phyloP scores from a whole-genome alignment of 345 rosid species.

The Microthlaspi erraticum region DNA sequence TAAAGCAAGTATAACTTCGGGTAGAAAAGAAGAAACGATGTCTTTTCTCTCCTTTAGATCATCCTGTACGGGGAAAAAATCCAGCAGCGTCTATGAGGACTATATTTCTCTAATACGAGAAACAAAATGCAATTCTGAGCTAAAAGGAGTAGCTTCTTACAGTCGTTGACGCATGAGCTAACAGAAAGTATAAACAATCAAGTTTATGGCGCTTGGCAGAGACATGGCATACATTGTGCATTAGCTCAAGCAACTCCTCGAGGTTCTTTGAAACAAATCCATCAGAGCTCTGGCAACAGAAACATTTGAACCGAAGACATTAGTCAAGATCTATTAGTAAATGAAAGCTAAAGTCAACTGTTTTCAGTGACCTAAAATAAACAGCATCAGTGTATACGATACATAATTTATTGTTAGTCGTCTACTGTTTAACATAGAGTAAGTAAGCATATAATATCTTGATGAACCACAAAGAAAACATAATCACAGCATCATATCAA shows the following conservation, averaged over 20 bases:
- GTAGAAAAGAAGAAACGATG: conserved; percentile 74
- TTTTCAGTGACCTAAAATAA: conserved; percentile 26
- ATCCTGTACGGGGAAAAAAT: conserved; percentile 50
- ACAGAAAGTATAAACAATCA: conserved; percentile 81
- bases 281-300: conserved; percentile 58
- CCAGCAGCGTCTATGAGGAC: conserved; percentile 12
- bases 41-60: conserved; percentile 59
- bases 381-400: conserved; percentile 11
- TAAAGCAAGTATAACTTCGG: conserved; percentile 85
- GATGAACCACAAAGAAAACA: conserved; percentile 4
- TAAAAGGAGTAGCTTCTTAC: conserved; percentile 22
- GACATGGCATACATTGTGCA: conserved; percentile 87
- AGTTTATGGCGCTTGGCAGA: conserved; percentile 94
- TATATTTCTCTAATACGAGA: conserved; percentile 3
- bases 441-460: conserved; percentile 10
- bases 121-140: conserved; percentile 12
- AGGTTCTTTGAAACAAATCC: conserved; percentile 62
- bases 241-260: conserved; percentile 67
- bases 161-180: conserved; percentile 70
- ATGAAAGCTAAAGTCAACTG: not conserved
- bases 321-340: conserved; percentile 17
- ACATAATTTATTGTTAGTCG: not conserved
- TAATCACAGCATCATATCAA: not conserved
- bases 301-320: conserved; percentile 25
- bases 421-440: conserved; percentile 7